A percentile compares a stretch with the other conserved stretches of the same genome.
These are phyloP conservation scores for Cystobasidium sp. DNA, from an alignment of 1,284 basidiomycete genomes.

Conservation along the genomic window DNA sequence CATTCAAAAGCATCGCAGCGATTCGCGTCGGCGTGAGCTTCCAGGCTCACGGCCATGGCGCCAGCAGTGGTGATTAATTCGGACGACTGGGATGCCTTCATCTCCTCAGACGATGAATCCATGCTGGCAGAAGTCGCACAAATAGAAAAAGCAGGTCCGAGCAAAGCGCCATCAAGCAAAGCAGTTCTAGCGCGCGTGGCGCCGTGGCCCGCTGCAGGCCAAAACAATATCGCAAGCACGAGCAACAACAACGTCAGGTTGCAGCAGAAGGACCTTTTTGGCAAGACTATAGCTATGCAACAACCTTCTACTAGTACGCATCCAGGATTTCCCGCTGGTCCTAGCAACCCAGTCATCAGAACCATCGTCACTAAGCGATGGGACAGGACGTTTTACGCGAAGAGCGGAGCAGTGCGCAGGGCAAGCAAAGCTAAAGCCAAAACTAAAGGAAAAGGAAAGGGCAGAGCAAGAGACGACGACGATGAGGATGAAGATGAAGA, in stretches of 20 bases:
- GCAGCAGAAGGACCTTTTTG: constrained; percentile 50
- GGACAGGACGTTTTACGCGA: constrained; percentile 82
- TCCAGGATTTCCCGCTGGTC: constrained; percentile 56
- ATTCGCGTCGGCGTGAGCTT: not conserved
- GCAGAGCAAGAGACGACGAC: constrained; percentile 57
- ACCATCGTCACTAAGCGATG: constrained; percentile 73
- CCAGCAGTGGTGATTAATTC: not conserved
- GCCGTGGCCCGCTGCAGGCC: constrained; percentile 6
- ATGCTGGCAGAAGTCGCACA: constrained; percentile 24
- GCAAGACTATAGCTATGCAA: constrained; percentile 41
- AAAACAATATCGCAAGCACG: constrained; percentile 45
- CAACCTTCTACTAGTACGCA: constrained; percentile 12
- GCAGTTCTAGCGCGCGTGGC: constrained; percentile 6
- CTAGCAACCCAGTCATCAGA: constrained; percentile 66
- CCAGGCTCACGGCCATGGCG: constrained; percentile 2
- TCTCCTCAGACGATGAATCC: constrained; percentile 6
- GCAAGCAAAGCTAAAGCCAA: constrained; percentile 61
- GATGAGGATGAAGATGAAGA: constrained; percentile 56
- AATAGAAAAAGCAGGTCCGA: constrained; percentile 14
- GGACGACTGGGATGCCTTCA: constrained; percentile 25
- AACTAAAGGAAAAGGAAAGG: constrained; percentile 61
- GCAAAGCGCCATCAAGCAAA: not conserved
- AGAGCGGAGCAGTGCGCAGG: constrained; percentile 56
- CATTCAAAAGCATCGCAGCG: not conserved
- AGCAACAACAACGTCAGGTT: constrained; percentile 45